Base-by-base conservation (phyloP, 108 stramenopile species). In the Stephanodiscus triporus region DNA sequence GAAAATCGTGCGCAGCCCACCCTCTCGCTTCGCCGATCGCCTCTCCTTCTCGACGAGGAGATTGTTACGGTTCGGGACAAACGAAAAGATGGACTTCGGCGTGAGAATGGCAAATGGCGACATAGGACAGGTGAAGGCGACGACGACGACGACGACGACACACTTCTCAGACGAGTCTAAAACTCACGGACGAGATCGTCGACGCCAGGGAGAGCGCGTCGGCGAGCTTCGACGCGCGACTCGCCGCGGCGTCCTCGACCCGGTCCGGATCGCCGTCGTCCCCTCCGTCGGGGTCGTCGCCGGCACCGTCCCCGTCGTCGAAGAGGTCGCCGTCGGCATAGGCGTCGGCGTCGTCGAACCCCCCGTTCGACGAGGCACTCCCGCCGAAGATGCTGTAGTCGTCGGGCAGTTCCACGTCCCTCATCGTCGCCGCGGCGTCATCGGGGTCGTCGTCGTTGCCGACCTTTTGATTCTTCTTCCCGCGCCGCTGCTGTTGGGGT, bases 11-110 rank as follows among this genome's bases (percentile, higher is more conserved):
- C 80, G 77, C 19, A 88, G 74, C 0, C 29, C 49, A n/a, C 74
- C 64, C 78, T 95, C 91, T 30, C 90, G 85, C 40, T 80, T 82
- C 11, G 86, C 72, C 3, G 87, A 64, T 74, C 89, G 84, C 38
- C 89, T 93, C 73, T 91, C 89, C 17, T 72, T 54, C 0, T n/a
- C n/a, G n/a, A n/a, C n/a, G n/a, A n/a, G n/a, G n/a, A n/a, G n/a
- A n/a, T n/a, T n/a, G n/a, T n/a, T n/a, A n/a, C n/a, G n/a, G n/a
- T n/a, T n/a, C n/a, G 32, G 32, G 32, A 5, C 32, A 5, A 34
- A 2, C 32, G 32, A 34, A 34, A 4, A 5, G 32, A 34, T 34
- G 32, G 32, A 34, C 32, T 34, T 5, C 32, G 32, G 32, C 32
- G 32, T 34, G 32, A 34, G 32, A n/a, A 34, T 34, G 32, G 32